Percentiles rank a stretch among this genome's conserved stretches.
These are phyloP conservation scores for Colletotrichum tanaceti DNA, from an alignment of 2,329 filamentous ascomycete genomes.

Conservation along the genomic window DNA sequence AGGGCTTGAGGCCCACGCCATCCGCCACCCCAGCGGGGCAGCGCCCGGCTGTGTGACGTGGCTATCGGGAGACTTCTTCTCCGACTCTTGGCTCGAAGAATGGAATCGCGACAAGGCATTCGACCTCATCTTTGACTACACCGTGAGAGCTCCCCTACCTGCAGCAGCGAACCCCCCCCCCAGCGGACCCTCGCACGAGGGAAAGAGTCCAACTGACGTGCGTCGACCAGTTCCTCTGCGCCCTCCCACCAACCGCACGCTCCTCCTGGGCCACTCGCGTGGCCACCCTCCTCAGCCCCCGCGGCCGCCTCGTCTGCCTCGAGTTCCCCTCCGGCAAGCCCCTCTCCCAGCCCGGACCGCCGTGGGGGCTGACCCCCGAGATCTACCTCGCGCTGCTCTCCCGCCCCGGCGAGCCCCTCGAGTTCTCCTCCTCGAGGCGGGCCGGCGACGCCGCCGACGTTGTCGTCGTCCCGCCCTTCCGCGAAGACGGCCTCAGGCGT, in stretches of 20 bases:
- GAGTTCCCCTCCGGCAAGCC: slow-evolving; percentile 83
- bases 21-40: slow-evolving; percentile 50
- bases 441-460: slow-evolving; percentile 42
- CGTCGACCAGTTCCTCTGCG: slow-evolving; percentile 67
- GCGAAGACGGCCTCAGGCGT: slow-evolving; percentile 54
- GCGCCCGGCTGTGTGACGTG: slow-evolving; percentile 66
- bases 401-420: slow-evolving; percentile 74
- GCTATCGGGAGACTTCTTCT: slow-evolving; percentile 75
- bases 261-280: slow-evolving; percentile 66
- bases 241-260: slow-evolving; percentile 65
- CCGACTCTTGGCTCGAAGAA: slow-evolving; percentile 64
- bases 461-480: slow-evolving; percentile 58
- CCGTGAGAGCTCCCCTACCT: slow-evolving; percentile 57
- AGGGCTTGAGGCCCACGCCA: slow-evolving; percentile 57
- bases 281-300: slow-evolving; percentile 59
- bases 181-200: neutral
- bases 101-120: slow-evolving; percentile 62
- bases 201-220: neutral
- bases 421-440: slow-evolving; percentile 57
- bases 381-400: slow-evolving; percentile 79
- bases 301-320: slow-evolving; percentile 70
- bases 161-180: neutral
- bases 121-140: slow-evolving; percentile 75
- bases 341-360: slow-evolving; percentile 74
- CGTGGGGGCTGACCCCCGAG: slow-evolving; percentile 75